Base-by-base conservation (phyloP, 257 asterid species). In the Solanum tarijense region DNA sequence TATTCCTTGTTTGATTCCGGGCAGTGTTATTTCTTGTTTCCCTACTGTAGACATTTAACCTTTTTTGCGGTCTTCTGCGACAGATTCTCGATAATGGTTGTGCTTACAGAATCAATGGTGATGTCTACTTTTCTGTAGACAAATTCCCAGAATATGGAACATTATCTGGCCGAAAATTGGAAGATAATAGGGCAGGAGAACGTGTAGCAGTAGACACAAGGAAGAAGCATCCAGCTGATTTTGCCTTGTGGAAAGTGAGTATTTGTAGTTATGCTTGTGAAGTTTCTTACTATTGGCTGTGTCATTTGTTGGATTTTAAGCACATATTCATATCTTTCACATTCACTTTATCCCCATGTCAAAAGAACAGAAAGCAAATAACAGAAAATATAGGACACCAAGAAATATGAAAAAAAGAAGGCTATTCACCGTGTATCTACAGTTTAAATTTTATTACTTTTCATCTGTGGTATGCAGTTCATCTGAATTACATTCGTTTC, bases 161-260 rank as follows among this genome's bases (percentile, higher is more conserved):
- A 88, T 90, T 97, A 91, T 97, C 99, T 83, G 98, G 99, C 84
- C 95, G 98, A 87, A 95, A 92, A 88, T 85, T 94, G 86, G 99
- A 97, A 93, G 99, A 97, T 89, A 97, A 97, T 85, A 92, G 99
- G 90, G 98, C 98, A 65, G 99, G 99, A 86, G 96, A 97, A 86
- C 93, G 98, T 87, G 99, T 97, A 83, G 92, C 98, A 43, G 98
- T 97, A 87, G 98, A 97, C 93, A 89, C 98, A 5, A 92, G 99
- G 93, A 97, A 97, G 94, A 94, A 86, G 89, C 93, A 96, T 85
- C 98, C 99, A 46, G 98, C 99, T 90, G 99, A 97, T 93, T 97
- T 97, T 90, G 99, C 98, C 72, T 89, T 97, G 87, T 97, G 99
- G 99, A 97, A 97, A 90, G 99, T 97, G 90, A 93, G 95, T 89